phyloP scores from a whole-genome alignment of 805 yeast genomes.

The Allodekkera sacchari region DNA sequence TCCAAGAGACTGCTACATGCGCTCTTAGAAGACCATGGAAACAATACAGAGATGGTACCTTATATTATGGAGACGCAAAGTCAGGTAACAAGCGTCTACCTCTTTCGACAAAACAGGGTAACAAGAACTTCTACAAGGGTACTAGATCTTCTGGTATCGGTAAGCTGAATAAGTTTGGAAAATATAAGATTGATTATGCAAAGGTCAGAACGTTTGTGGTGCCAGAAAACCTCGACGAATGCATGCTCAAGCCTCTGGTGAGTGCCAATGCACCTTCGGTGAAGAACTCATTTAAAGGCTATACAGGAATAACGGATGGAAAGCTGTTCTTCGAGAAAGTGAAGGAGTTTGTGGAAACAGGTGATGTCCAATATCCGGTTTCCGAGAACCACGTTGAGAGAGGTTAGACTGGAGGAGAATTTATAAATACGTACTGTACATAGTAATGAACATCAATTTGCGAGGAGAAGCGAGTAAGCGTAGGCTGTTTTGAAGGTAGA shows the following conservation, averaged over 20 bases:
- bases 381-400: conserved; percentile 23
- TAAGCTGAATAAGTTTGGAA: conserved; percentile 61
- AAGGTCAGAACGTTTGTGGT: conserved; percentile 88
- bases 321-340: conserved; percentile 64
- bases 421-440: too few species aligned
- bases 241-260: conserved; percentile 62
- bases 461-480: too few species aligned
- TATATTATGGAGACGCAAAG: conserved; percentile 74
- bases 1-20: conserved; percentile 13
- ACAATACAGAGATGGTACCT: conserved; percentile 70
- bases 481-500: too few species aligned
- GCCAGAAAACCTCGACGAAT: conserved; percentile 38
- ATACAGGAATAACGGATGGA: conserved; percentile 58
- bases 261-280: conserved; percentile 66
- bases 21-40: conserved; percentile 83
- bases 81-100: conserved; percentile 78
- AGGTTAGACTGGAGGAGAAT: conserved; percentile 15
- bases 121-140: conserved; percentile 91
- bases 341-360: conserved; percentile 68
- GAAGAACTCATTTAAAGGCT: conserved; percentile 62
- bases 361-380: conserved; percentile 37
- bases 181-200: conserved; percentile 69
- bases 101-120: conserved; percentile 87
- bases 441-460: too few species aligned
- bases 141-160: conserved; percentile 95